These are phyloP conservation scores for Pseudopediastrum boryanum DNA, from an alignment of 139 green algal genomes.

Conservation along the genomic window DNA sequence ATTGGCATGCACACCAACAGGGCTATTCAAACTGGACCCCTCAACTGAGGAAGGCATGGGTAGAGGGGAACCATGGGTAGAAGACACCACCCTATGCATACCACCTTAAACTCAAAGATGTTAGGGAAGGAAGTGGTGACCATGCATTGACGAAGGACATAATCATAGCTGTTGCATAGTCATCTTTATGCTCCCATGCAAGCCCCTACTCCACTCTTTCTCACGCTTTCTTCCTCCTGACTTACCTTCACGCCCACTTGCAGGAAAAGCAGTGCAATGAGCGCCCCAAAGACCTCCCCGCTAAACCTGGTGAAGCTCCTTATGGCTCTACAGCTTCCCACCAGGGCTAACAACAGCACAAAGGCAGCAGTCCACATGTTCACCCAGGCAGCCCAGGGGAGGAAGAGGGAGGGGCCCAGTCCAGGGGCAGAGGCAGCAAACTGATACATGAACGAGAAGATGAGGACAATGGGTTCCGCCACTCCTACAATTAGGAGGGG, in stretches of 20 bases:
- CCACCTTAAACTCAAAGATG: too few species aligned
- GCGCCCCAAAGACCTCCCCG: slow-evolving; percentile 87
- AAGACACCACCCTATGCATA: too few species aligned
- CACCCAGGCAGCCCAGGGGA: slow-evolving; percentile 75
- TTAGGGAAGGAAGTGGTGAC: too few species aligned
- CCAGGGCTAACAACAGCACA: slow-evolving; percentile 60
- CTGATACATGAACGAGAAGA: slow-evolving; percentile 79
- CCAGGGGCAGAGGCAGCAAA: slow-evolving; percentile 49
- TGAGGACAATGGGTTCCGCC: slow-evolving; percentile 86
- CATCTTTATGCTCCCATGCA: too few species aligned
- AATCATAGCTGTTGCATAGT: too few species aligned
- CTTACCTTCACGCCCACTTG: slow-evolving; percentile 79
- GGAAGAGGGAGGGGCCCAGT: slow-evolving; percentile 53
- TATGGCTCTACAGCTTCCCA: slow-evolving; percentile 57
- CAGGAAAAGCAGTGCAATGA: slow-evolving; percentile 93
- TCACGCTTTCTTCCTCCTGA: too few species aligned
- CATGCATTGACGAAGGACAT: too few species aligned
- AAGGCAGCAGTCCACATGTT: slow-evolving; percentile 79
- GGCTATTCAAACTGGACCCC: too few species aligned
- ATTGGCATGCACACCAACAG: too few species aligned
- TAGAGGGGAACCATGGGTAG: too few species aligned
- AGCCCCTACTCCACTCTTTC: too few species aligned
- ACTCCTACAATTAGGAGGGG: slow-evolving; percentile 94
- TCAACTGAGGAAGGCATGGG: too few species aligned
- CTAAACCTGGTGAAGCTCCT: slow-evolving; percentile 79